These are phyloP conservation scores for Xerophyta viscosa DNA, from an alignment of 106 monocot species.

Conservation along the genomic window DNA sequence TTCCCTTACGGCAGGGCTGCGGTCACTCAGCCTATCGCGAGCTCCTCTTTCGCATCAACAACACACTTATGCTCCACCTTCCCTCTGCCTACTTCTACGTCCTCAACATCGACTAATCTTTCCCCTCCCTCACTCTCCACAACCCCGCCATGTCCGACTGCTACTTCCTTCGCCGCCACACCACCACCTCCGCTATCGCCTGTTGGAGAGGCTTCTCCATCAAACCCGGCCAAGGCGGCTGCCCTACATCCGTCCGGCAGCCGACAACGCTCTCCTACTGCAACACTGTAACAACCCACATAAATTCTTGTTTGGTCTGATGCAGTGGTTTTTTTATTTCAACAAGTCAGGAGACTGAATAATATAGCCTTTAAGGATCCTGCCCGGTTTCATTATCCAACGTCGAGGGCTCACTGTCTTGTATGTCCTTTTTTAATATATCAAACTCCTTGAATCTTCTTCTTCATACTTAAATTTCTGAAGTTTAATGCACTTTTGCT, in stretches of 20 bases:
- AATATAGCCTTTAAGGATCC: constrained; percentile 77
- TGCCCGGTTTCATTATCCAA: constrained; percentile 79
- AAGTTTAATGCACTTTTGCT: too few relatives aligned
- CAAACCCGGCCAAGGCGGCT: constrained; percentile 50
- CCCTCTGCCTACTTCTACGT: constrained; percentile 79
- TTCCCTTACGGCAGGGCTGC: constrained; percentile 61
- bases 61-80: constrained; percentile 67
- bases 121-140: constrained; percentile 51
- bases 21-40: constrained; percentile 67
- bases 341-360: constrained; percentile 49
- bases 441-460: too few relatives aligned
- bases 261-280: constrained; percentile 79
- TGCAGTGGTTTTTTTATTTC: too few relatives aligned
- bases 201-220: constrained; percentile 46
- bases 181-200: constrained; percentile 3
- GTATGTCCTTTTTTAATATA: constrained; percentile 51
- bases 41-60: constrained; percentile 82
- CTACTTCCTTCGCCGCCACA: constrained; percentile 31
- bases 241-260: constrained; percentile 42
- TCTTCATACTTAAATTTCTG: constrained; percentile 4
- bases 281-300: constrained; percentile 68
- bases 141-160: constrained; percentile 91
- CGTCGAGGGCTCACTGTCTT: constrained; percentile 77
- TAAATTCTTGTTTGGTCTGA: too few relatives aligned
- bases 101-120: constrained; percentile 81